A percentile compares a stretch with the other conserved stretches of the same genome.
phyloP scores from a whole-genome alignment of 805 yeast species.

The Torulaspora gathmanii region DNA sequence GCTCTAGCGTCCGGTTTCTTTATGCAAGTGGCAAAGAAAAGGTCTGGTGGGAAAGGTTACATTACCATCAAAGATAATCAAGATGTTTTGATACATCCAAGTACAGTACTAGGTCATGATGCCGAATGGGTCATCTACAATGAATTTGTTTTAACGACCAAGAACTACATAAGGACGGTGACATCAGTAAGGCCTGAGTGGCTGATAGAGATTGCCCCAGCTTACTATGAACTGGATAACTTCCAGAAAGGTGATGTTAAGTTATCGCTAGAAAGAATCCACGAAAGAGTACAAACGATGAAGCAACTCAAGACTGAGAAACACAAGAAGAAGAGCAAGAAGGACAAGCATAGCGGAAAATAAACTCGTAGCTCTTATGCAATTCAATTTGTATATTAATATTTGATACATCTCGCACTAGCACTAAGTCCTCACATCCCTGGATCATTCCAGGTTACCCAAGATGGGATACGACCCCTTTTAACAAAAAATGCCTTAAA shows the following conservation, averaged over 20 bases:
- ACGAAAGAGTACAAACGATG: slow-evolving; percentile 46
- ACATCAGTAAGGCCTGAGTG: slow-evolving; percentile 89
- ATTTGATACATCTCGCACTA: neutral
- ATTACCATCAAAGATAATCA: slow-evolving; percentile 93
- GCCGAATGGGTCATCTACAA: slow-evolving; percentile 93
- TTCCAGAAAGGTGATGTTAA: slow-evolving; percentile 70
- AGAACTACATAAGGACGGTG: slow-evolving; percentile 91
- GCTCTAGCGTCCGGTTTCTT: slow-evolving; percentile 91
- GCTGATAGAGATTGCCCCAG: slow-evolving; percentile 74
- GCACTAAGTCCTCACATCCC: neutral
- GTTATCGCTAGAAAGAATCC: slow-evolving; percentile 58
- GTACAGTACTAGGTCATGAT: slow-evolving; percentile 82
- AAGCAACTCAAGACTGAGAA: slow-evolving; percentile 33
- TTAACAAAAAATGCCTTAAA: neutral
- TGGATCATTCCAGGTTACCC: neutral
- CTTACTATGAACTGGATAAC: slow-evolving; percentile 58
- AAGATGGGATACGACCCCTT: neutral
- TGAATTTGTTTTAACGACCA: slow-evolving; percentile 89
- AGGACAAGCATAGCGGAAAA: slow-evolving; percentile 7
- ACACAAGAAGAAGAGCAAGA: slow-evolving; percentile 24
- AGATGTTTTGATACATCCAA: slow-evolving; percentile 91
- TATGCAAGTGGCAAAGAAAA: slow-evolving; percentile 96
- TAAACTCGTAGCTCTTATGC: neutral
- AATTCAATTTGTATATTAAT: neutral
- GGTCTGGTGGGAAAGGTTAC: slow-evolving; percentile 75